Evolutionary conservation across 176 grass and related monocot species (phyloP), one percentile per base, ranked within the genome.

Genomic region (Juncus inflexus): DNA sequence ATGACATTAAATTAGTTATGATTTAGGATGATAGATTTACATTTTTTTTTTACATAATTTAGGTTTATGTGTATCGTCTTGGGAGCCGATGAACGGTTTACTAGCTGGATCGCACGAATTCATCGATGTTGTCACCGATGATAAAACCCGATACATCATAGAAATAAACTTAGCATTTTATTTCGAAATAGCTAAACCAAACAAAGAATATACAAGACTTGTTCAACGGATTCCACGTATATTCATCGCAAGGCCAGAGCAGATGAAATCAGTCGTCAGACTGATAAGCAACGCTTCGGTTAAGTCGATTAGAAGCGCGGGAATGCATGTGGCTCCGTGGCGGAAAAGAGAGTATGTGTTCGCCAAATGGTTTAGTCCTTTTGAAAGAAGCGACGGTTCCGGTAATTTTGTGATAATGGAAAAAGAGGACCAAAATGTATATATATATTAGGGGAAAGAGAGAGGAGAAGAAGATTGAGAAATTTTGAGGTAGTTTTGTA

Each of bases 251-350:
- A 65, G 6, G 55, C 82, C 84, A 28, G 79, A 73, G 50, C 50
- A 52, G 0, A 28, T 96, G 14, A 80, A 67, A 63, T 38, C 57
- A 4, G 42, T 96, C 7, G 82, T 86, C n/a, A 63, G 69, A 60
- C 42, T 74, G 19, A 91, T 96, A 87, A 90, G 84, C 79, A 64
- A 35, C 3, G 84, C 91, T n/a, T 76, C 84, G 2, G 68, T 64
- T 13, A 84, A 83, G 55, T 96, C 84, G 15, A 88, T 96, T 36
- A 79, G 67, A 3, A 74, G 76, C 61, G 79, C 87, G 0, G 74
- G 79, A 64, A 81, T 96, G 87, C 87, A 88, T 67, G 70, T 91
- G 37, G 76, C 84, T 16, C 92, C 91, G 45, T 96, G 91, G 91
- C 76, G 91, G 63, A 80, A 79, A 39, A 61, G 61, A 62, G 35